Evolutionary conservation across 179 eudicot genomes (phyloP), one percentile per base, ranked within the genome.

Genomic region (Silene noctiflora): DNA sequence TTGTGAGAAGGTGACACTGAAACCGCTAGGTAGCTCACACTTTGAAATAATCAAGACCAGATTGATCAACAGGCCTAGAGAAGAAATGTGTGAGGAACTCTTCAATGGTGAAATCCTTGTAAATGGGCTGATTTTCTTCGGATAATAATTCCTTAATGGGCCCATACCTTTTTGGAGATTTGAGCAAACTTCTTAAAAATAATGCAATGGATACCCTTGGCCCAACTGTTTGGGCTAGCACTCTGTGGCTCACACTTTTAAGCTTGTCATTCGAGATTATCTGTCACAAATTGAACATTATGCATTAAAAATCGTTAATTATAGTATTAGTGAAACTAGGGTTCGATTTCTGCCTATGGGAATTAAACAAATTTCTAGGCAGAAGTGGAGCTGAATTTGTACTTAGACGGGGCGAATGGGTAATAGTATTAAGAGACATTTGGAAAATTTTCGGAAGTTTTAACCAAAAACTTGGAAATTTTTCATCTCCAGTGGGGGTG

Each of bases 161-260:
- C 25, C 76, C 80, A 27, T 81, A 73, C 10, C 64, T 35, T 76
- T 56, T 81, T 17, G 63, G 53, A 2, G 68, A 42, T 27, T 44
- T 65, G 6, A 48, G 2, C n/a, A 21, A 14, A 3, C 78, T 51
- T 0, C 73, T 58, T 22, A 85, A 63, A 71, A 82, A 85, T 6
- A 76, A 55, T 0, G 82, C 76, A 16, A 72, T 27, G 0, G 82
- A 85, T 63, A 80, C 69, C 22, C 84, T 77, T 3, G 85, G 88
- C 20, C 81, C 85, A 25, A 80, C 39, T 1, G 2, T 35, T 3
- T 80, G 83, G 0, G 79, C 76, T 3, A 63, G 58, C 44, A 77
- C 81, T 63, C 81, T 77, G n/a, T 79, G 85, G 17, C 66, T 33
- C 14, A 61, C 76, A 39, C 87, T 82, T 55, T 73, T 78, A 33